Conservation (phyloP, 164 flowering plant genomes). For the Pachysandra terminalis region DNA sequence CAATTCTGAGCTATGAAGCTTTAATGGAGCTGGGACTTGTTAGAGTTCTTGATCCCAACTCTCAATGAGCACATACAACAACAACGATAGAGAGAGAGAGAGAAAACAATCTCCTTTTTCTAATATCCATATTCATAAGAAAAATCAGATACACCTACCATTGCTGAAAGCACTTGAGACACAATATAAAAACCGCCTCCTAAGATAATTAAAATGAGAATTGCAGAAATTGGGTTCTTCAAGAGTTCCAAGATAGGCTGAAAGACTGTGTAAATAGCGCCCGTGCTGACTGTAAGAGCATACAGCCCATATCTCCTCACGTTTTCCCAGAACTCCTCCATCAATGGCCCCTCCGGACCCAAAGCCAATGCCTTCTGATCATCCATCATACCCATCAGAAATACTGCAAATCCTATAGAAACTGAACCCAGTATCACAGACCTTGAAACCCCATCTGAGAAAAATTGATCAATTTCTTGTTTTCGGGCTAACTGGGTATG, state of each 20-base stretch:
- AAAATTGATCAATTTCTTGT: conserved; percentile 3
- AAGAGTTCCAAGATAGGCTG: conserved; percentile 68
- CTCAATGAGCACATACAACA: not conserved
- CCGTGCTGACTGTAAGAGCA: conserved; percentile 78
- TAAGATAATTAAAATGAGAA: conserved; percentile 51
- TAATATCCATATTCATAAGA: conserved; percentile 44
- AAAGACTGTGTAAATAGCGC: conserved; percentile 62
- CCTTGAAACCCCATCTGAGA: conserved; percentile 29
- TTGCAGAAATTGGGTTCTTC: conserved; percentile 79
- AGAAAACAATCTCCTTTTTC: not conserved
- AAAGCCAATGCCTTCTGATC: conserved; percentile 60
- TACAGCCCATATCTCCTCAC: conserved; percentile 84
- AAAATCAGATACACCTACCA: conserved; percentile 81
- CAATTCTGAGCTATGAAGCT: too few species aligned
- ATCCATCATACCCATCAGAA: conserved; percentile 47
- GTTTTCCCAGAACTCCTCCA: conserved; percentile 95
- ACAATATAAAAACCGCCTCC: conserved; percentile 62
- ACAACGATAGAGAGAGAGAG: conserved; percentile 3
- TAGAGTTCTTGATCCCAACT: too few species aligned
- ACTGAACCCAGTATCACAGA: conserved; percentile 44
- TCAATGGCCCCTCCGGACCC: conserved; percentile 88
- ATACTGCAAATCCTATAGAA: conserved; percentile 47
- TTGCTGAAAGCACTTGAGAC: conserved; percentile 66
- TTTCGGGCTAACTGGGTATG: conserved; percentile 1
- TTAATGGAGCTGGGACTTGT: too few species aligned